Evolutionary conservation across 2,329 filamentous ascomycete species (phyloP).

Genomic region (Scolecobasidium constrictum): DNA sequence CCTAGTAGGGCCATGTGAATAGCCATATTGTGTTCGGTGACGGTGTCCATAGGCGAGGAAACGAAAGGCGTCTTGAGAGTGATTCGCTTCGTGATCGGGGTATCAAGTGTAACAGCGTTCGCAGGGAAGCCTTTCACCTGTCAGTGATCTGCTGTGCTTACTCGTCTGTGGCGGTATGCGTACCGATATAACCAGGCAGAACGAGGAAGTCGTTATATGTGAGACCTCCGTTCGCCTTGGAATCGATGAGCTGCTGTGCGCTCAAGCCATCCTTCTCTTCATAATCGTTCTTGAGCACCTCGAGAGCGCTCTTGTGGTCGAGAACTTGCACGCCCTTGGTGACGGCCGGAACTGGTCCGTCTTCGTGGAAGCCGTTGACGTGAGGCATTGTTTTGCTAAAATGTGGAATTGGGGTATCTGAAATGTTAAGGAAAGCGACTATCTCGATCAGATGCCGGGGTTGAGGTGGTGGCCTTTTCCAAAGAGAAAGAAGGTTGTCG

Average conservation of each 20-base stretch:
- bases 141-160: conserved; percentile 11
- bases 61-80: conserved; percentile 92
- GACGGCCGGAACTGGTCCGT: conserved; percentile 5
- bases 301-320: conserved; percentile 65
- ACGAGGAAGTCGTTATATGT: conserved; percentile 99
- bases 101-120: conserved; percentile 76
- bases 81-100: conserved; percentile 90
- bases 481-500: conserved; percentile 29
- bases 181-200: conserved; percentile 90
- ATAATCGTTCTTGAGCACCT: conserved; percentile 70
- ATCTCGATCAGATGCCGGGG: conserved; percentile 37
- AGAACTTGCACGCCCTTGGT: conserved; percentile 41
- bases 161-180: conserved; percentile 15
- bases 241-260: conserved; percentile 78
- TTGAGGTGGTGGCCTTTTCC: conserved; percentile 41
- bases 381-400: conserved; percentile 63
- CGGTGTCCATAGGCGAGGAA: conserved; percentile 98
- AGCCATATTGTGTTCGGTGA: conserved; percentile 98
- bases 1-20: conserved; percentile 91
- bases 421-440: conserved; percentile 11
- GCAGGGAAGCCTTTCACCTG: conserved; percentile 64
- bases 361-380: conserved; percentile 51
- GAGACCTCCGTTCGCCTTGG: conserved; percentile 80
- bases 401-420: background rate
- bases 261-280: conserved; percentile 73